Evolutionary conservation across 2,329 filamentous ascomycete genomes (phyloP).

Genomic region (Aspergillus pseudoviridinutans): DNA sequence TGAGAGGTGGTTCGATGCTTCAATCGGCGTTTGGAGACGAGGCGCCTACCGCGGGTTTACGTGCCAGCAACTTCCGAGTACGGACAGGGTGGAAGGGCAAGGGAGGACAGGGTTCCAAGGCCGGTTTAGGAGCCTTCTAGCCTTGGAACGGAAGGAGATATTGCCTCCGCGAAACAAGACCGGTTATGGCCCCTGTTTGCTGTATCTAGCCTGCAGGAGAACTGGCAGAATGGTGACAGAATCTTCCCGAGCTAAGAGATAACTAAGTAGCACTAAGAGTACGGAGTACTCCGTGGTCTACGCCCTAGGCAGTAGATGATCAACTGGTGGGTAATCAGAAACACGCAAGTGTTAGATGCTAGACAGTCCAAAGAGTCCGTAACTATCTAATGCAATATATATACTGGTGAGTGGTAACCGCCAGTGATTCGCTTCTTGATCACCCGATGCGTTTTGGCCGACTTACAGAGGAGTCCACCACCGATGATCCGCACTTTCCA

Average conservation of each 20-base stretch:
- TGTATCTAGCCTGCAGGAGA: not conserved
- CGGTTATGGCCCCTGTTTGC: not conserved
- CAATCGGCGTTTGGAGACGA: slow-evolving; percentile 32
- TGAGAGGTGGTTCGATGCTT: slow-evolving; percentile 23
- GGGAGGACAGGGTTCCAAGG: slow-evolving; percentile 5
- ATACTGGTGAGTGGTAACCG: not conserved
- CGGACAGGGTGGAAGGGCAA: slow-evolving; percentile 26
- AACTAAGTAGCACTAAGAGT: not conserved
- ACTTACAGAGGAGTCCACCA: not conserved
- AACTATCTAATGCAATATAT: not conserved
- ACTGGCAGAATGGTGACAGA: not conserved
- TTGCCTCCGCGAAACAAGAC: not conserved
- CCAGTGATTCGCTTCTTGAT: not conserved
- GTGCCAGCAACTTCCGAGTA: slow-evolving; percentile 18
- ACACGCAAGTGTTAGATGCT: not conserved
- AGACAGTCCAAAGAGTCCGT: not conserved
- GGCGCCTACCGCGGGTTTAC: slow-evolving; percentile 16
- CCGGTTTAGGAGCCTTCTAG: not conserved
- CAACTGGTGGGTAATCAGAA: not conserved
- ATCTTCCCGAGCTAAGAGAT: not conserved
- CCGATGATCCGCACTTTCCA: no score
- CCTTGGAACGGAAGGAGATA: not conserved
- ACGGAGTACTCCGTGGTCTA: not conserved
- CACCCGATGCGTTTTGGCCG: not conserved
- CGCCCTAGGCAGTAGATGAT: not conserved